Evolutionary conservation across 1,139 yeast species (phyloP).

Genomic region (Candida sanyaensis): DNA sequence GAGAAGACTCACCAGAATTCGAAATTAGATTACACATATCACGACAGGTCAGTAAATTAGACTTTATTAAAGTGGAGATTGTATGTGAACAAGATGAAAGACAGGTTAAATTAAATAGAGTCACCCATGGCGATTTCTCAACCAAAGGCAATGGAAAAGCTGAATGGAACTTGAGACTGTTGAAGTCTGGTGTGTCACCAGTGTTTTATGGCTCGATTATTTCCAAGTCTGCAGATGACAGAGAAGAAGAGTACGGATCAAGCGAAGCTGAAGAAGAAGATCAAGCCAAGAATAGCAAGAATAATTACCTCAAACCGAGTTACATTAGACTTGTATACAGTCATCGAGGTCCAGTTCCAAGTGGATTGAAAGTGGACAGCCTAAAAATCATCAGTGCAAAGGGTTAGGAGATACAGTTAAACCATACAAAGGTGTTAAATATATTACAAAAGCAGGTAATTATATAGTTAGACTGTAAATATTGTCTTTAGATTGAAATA

Average conservation of each 20-base stretch:
- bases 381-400: slow-evolving; percentile 57
- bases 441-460: slow-evolving; percentile 67
- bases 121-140: slow-evolving; percentile 74
- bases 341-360: slow-evolving; percentile 72
- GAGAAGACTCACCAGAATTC: slow-evolving; percentile 66
- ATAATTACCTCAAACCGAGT: slow-evolving; percentile 40
- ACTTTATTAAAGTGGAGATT: slow-evolving; percentile 55
- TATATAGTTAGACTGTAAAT: slow-evolving; percentile 44
- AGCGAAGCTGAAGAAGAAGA: slow-evolving; percentile 9
- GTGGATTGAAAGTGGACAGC: slow-evolving; percentile 72
- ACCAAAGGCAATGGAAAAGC: slow-evolving; percentile 54
- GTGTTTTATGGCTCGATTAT: slow-evolving; percentile 59
- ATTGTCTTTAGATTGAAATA: neutral
- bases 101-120: slow-evolving; percentile 48
- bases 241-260: slow-evolving; percentile 13
- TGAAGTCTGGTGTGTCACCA: slow-evolving; percentile 65
- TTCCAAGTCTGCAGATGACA: slow-evolving; percentile 8
- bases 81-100: slow-evolving; percentile 24
- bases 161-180: slow-evolving; percentile 69
- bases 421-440: slow-evolving; percentile 93
- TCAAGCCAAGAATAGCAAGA: slow-evolving; percentile 7
- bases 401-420: slow-evolving; percentile 66
- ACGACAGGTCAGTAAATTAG: slow-evolving; percentile 57
- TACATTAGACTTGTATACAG: slow-evolving; percentile 55
- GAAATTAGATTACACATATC: slow-evolving; percentile 65